These are phyloP conservation scores for Leptoxyphium fumago DNA, from an alignment of 2,329 filamentous ascomycete species.

Conservation along the genomic window DNA sequence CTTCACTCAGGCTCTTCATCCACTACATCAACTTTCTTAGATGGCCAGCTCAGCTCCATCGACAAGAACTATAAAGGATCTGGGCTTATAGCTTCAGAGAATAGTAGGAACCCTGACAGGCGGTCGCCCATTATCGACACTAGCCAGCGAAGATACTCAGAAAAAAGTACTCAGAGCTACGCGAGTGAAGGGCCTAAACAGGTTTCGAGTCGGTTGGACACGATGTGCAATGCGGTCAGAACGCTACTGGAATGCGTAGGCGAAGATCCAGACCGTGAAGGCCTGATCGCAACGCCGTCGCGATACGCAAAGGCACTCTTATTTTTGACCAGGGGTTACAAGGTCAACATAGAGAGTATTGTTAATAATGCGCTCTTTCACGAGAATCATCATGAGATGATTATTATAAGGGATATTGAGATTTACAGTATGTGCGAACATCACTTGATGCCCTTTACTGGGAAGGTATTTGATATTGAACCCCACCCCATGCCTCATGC, in stretches of 20 bases:
- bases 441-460: slow-evolving; percentile 82
- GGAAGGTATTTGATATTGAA: slow-evolving; percentile 48
- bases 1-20: too few species aligned
- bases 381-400: slow-evolving; percentile 84
- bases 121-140: too few species aligned
- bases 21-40: too few species aligned
- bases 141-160: too few species aligned
- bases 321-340: slow-evolving; percentile 84
- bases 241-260: slow-evolving; percentile 47
- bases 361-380: slow-evolving; percentile 86
- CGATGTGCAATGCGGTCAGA: slow-evolving; percentile 40
- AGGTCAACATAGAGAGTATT: slow-evolving; percentile 73
- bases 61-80: too few species aligned
- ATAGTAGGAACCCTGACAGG: too few species aligned
- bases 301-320: slow-evolving; percentile 85
- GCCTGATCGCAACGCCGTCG: slow-evolving; percentile 47
- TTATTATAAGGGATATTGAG: slow-evolving; percentile 91
- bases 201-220: slow-evolving; percentile 39
- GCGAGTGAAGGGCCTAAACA: too few species aligned
- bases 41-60: too few species aligned
- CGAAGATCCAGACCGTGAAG: slow-evolving; percentile 45
- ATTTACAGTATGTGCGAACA: slow-evolving; percentile 87
- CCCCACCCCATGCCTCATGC: background rate
- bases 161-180: too few species aligned
- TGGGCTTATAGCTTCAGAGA: too few species aligned